These are phyloP conservation scores for Penicillium sclerotiorum DNA, from an alignment of 2,329 filamentous ascomycete species.

Conservation along the genomic window DNA sequence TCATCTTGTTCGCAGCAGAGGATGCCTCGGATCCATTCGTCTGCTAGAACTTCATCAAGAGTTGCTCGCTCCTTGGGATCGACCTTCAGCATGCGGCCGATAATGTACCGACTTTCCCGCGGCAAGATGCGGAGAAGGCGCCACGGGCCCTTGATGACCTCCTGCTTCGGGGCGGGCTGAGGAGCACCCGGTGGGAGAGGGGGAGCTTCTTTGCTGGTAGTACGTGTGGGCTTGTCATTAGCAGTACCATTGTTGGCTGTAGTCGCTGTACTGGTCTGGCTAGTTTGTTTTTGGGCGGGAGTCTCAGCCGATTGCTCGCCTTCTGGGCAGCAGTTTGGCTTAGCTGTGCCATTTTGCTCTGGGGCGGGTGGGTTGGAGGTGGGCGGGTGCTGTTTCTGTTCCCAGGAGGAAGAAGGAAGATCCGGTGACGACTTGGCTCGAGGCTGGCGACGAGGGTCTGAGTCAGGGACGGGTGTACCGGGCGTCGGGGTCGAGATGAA, in stretches of 20 bases:
- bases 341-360: constrained; percentile 25
- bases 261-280: constrained; percentile 23
- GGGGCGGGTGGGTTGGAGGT: constrained; percentile 17
- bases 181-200: constrained; percentile 35
- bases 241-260: constrained; percentile 6
- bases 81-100: constrained; percentile 89
- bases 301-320: constrained; percentile 27
- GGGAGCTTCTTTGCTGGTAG: constrained; percentile 44
- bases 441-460: constrained; percentile 35
- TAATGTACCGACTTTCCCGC: constrained; percentile 84
- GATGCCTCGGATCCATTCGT: constrained; percentile 87
- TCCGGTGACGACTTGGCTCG: constrained; percentile 41
- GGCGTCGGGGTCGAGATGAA: constrained; percentile 85
- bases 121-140: constrained; percentile 83
- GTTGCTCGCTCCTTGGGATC: constrained; percentile 80
- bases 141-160: constrained; percentile 91
- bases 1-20: constrained; percentile 80
- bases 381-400: constrained; percentile 28
- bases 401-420: constrained; percentile 30
- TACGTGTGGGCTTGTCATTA: constrained; percentile 32
- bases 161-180: constrained; percentile 51
- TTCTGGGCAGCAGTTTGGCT: constrained; percentile 24
- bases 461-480: constrained; percentile 55
- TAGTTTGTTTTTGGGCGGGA: constrained; percentile 30
- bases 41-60: constrained; percentile 81